Conservation (phyloP, 768 basidiomycete genomes). For the Hygrocybe coccinea region DNA sequence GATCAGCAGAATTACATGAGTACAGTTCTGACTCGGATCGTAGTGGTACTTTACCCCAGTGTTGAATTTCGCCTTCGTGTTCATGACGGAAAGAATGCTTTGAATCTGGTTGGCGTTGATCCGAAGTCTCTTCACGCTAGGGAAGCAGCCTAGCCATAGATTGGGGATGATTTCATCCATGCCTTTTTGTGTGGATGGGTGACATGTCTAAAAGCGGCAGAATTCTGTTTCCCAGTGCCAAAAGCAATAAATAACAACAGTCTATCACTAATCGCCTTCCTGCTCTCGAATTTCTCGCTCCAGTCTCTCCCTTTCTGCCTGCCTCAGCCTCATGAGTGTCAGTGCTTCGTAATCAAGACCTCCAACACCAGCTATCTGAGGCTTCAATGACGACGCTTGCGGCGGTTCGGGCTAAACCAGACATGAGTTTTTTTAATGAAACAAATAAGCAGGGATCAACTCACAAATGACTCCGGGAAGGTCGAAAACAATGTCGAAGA, state of each 20-base stretch:
- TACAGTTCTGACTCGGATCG: too few relatives aligned
- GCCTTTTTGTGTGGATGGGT: too few relatives aligned
- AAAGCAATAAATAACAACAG: too few relatives aligned
- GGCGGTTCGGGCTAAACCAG: constrained; percentile 4
- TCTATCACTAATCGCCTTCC: constrained; percentile 32
- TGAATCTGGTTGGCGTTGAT: constrained; percentile 71
- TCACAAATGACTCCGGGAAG: constrained; percentile 55
- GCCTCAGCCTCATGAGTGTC: constrained; percentile 74
- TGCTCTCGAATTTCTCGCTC: constrained; percentile 73
- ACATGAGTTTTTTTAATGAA: too few relatives aligned
- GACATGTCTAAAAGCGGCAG: too few relatives aligned
- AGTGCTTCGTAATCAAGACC: constrained; percentile 74
- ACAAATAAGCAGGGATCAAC: constrained; percentile 19
- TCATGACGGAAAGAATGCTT: constrained; percentile 69
- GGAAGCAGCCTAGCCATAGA: constrained; percentile 81
- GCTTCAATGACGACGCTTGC: constrained; percentile 15
- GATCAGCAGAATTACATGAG: too few relatives aligned
- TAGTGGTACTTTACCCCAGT: constrained; percentile 46
- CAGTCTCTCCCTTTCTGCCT: constrained; percentile 72
- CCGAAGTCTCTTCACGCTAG: constrained; percentile 55
- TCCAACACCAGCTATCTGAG: constrained; percentile 20
- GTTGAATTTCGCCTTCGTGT: constrained; percentile 55
- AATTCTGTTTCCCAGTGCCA: too few relatives aligned
- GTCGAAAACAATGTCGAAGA: constrained; percentile 50
- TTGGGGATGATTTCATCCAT: constrained; percentile 80